Evolutionary conservation across 2,329 filamentous ascomycete genomes (phyloP).

Genomic region (Fusarium hostae): DNA sequence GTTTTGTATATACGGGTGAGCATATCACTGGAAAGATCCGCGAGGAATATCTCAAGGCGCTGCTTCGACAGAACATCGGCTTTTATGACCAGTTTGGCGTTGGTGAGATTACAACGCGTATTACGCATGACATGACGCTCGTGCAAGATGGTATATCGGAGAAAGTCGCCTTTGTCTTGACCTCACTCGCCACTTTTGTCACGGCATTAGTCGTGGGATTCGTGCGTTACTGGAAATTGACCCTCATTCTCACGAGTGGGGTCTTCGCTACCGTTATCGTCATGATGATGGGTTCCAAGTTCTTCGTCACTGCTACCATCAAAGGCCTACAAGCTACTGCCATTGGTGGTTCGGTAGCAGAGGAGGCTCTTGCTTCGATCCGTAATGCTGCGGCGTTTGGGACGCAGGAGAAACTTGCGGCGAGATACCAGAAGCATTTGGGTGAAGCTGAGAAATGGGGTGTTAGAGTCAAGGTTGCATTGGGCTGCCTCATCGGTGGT

Average conservation of each 20-base stretch:
- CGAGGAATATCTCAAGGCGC: conserved; percentile 32
- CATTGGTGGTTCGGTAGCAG: too few relatives aligned
- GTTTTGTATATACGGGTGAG: conserved; percentile 19
- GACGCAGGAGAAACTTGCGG: too few relatives aligned
- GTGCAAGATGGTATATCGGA: conserved; percentile 94
- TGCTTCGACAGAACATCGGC: neutral
- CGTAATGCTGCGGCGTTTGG: too few relatives aligned
- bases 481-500: too few relatives aligned
- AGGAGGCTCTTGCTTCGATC: conserved; percentile 72
- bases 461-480: too few relatives aligned
- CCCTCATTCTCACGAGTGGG: conserved; percentile 84
- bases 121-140: conserved; percentile 93
- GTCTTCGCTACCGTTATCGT: conserved; percentile 72
- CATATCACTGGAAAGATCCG: conserved; percentile 54
- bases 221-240: conserved; percentile 90
- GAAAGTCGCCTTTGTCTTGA: conserved; percentile 81
- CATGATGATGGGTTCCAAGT: conserved; percentile 75
- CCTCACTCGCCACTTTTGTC: conserved; percentile 82
- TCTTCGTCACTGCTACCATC: conserved; percentile 52
- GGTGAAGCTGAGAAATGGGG: too few relatives aligned
- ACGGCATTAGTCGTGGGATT: conserved; percentile 92
- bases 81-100: conserved; percentile 82
- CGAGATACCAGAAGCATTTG: too few relatives aligned
- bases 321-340: too few relatives aligned
- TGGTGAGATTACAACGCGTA: conserved; percentile 92